Percentiles rank a stretch among this genome's conserved stretches.
phyloP scores from a whole-genome alignment of 352 stramenopile species.

The Phytophthora europaea region DNA sequence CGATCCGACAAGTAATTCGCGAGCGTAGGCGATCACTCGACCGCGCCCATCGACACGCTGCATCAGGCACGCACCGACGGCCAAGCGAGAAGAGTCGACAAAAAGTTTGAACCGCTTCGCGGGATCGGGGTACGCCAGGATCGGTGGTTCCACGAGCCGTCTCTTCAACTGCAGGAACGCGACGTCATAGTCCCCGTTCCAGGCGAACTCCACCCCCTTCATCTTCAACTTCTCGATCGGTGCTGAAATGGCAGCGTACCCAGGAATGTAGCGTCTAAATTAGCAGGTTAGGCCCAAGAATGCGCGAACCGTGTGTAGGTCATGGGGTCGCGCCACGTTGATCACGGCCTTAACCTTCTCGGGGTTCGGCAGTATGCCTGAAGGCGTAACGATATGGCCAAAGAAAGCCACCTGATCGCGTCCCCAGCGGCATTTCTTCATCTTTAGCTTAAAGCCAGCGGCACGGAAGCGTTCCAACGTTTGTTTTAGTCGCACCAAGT shows the following conservation, averaged over 20 bases:
- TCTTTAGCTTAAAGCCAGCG: conserved; percentile 7
- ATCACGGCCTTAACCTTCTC: conserved; percentile 16
- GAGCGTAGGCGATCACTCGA: no score
- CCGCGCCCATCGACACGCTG: no score
- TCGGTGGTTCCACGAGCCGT: no score
- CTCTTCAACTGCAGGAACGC: no score
- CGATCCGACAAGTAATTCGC: no score
- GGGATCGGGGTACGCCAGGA: no score
- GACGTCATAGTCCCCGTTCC: no score
- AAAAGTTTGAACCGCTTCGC: no score
- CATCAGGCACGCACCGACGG: no score
- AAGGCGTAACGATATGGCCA: conserved; percentile 4
- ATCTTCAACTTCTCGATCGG: no score
- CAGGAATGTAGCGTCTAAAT: conserved; percentile 17
- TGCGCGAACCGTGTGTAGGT: background rate
- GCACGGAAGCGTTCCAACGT: background rate
- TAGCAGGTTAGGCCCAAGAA: background rate
- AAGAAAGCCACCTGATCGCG: conserved; percentile 9
- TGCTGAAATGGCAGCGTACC: conserved; percentile 1
- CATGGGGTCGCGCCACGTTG: background rate
- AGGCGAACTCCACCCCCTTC: no score
- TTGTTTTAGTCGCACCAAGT: background rate
- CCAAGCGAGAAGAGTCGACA: no score
- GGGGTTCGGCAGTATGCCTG: conserved; percentile 1
- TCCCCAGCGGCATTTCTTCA: conserved; percentile 16